Evolutionary conservation across 345 rosid genomes (phyloP).

Genomic region (Citrus unshiu): DNA sequence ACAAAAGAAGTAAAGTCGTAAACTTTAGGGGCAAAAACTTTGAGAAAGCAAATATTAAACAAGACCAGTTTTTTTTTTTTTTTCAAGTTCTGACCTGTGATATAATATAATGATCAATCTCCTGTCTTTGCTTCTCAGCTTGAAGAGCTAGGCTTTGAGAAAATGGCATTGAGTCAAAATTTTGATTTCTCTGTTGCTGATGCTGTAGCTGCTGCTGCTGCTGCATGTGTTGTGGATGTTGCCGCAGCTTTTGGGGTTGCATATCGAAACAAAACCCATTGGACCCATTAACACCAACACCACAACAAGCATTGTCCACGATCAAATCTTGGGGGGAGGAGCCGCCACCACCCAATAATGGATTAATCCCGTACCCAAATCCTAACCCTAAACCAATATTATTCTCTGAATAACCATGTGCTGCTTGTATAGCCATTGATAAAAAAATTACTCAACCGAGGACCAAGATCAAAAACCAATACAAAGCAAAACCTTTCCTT

Average conservation of each 20-base stretch:
- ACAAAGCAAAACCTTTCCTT: slow-evolving; percentile 4
- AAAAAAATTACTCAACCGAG: not conserved
- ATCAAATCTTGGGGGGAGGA: slow-evolving; percentile 42
- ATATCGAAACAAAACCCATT: slow-evolving; percentile 19
- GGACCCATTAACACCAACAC: slow-evolving; percentile 15
- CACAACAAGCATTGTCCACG: slow-evolving; percentile 22
- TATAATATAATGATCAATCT: slow-evolving; percentile 53
- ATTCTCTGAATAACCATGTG: slow-evolving; percentile 46
- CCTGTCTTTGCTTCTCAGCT: slow-evolving; percentile 53
- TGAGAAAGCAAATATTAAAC: too few relatives aligned
- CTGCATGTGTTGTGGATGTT: slow-evolving; percentile 27
- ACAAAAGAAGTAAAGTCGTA: not conserved
- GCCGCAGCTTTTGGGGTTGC: slow-evolving; percentile 29
- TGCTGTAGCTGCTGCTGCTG: slow-evolving; percentile 28
- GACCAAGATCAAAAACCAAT: not conserved
- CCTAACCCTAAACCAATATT: slow-evolving; percentile 23
- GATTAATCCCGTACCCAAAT: not conserved
- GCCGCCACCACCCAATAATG: slow-evolving; percentile 21
- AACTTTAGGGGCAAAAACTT: not conserved
- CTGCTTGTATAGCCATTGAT: slow-evolving; percentile 72
- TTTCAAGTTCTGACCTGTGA: slow-evolving; percentile 48
- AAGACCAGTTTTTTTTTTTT: too few relatives aligned
- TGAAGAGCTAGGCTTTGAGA: slow-evolving; percentile 23
- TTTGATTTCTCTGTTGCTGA: slow-evolving; percentile 25
- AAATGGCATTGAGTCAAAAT: not conserved